Evolutionary conservation across 768 basidiomycete genomes (phyloP).

Genomic region (Naganishia randhawae): DNA sequence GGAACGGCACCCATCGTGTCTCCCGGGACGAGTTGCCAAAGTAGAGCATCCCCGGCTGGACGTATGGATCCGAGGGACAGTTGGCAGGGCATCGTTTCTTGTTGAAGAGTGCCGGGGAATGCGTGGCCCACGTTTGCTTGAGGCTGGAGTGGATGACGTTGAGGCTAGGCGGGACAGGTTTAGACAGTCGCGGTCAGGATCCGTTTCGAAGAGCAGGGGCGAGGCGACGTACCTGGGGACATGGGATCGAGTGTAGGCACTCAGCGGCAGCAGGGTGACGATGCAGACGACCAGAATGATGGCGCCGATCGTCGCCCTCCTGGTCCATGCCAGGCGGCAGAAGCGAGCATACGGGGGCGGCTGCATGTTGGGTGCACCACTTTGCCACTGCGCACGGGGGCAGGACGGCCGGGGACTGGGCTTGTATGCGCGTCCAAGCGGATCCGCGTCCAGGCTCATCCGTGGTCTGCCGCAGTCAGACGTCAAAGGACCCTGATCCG

Average conservation of each 20-base stretch:
- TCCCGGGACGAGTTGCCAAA: slow-evolving; percentile 28
- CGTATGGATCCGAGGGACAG: slow-evolving; percentile 32
- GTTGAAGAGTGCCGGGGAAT: neutral
- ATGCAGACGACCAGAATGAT: neutral
- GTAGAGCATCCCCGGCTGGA: slow-evolving; percentile 32
- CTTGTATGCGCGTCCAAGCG: too few relatives aligned
- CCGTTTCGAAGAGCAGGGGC: neutral
- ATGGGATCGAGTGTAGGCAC: neutral
- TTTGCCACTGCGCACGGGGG: too few relatives aligned
- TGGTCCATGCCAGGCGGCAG: too few relatives aligned
- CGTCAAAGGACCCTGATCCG: too few relatives aligned
- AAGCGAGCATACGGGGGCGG: too few relatives aligned
- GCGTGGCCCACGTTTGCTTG: neutral
- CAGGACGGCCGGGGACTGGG: too few relatives aligned
- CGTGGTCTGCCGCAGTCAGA: too few relatives aligned
- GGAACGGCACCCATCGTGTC: slow-evolving; percentile 36
- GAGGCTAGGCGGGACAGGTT: neutral
- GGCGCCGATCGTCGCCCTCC: neutral
- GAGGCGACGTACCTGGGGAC: neutral
- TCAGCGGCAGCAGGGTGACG: slow-evolving; percentile 1
- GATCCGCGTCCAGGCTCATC: too few relatives aligned
- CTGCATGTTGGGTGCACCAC: too few relatives aligned
- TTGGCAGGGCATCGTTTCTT: slow-evolving; percentile 2
- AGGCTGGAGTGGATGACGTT: neutral
- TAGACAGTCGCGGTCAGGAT: neutral